A percentile compares a stretch with the other conserved stretches of the same genome.
Evolutionary conservation across 2,329 filamentous ascomycete genomes (phyloP).

Genomic region (Alternaria angustiovoidea): DNA sequence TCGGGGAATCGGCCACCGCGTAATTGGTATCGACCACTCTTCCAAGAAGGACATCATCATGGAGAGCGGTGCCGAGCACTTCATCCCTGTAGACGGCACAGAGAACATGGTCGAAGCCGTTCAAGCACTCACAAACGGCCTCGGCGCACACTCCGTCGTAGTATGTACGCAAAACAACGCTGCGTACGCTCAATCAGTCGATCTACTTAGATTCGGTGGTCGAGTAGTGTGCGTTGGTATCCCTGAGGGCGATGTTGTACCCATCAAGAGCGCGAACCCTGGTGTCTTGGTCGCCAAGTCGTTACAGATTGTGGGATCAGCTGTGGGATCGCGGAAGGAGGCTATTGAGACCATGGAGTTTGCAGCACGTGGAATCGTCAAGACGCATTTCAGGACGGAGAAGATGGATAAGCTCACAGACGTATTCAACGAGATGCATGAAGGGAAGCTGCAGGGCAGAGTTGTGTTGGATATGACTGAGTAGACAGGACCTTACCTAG

Average conservation of each 20-base stretch:
- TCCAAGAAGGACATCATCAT: constrained; percentile 69
- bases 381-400: constrained; percentile 57
- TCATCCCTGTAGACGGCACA: constrained; percentile 68
- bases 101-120: constrained; percentile 63
- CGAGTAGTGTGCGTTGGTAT: constrained; percentile 58
- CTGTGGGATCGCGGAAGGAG: constrained; percentile 58
- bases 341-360: constrained; percentile 60
- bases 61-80: constrained; percentile 70
- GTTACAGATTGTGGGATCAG: constrained; percentile 55
- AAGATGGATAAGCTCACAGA: constrained; percentile 59
- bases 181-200: constrained; percentile 54
- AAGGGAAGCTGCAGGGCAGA: constrained; percentile 55
- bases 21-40: constrained; percentile 71
- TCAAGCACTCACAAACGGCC: constrained; percentile 63
- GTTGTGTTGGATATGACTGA: constrained; percentile 56
- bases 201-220: constrained; percentile 56
- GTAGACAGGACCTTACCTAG: too few relatives aligned
- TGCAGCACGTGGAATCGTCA: constrained; percentile 53
- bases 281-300: constrained; percentile 54
- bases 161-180: constrained; percentile 61
- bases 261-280: constrained; percentile 54
- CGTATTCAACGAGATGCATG: constrained; percentile 58
- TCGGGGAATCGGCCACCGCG: constrained; percentile 68
- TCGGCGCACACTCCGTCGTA: constrained; percentile 68
- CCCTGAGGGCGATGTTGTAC: constrained; percentile 57